Base-by-base conservation (phyloP, 2,329 filamentous ascomycete species). In the Epichloe coenophiala region DNA sequence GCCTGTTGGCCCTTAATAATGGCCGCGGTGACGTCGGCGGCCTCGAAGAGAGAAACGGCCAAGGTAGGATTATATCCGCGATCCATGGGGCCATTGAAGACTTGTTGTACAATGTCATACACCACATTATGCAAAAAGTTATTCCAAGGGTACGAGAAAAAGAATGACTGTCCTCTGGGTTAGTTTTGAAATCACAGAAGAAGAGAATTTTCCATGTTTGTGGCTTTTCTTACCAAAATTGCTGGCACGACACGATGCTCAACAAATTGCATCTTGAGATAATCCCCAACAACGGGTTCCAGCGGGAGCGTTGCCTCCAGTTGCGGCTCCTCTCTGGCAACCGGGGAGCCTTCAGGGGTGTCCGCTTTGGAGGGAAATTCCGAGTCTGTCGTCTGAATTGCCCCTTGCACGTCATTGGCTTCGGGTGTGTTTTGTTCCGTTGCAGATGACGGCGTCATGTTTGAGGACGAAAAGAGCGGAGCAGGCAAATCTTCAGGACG, bases 121-220 rank as follows among this genome's bases (percentile, higher is more conserved):
- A 98, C 93, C 42, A 98, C 93, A 62, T 98, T 98, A 69, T 98
- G 93, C 43, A 98, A 77, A 63, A 98, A 98, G 66, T 98, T 98
- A 68, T 98, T 98, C 93, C 93, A 98, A 1, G 93, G 91, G 62
- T 97, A 98, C 53, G 85, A 82, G 73, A 98, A 98, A 71, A 98
- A 98, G 72, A 97, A 97, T 51, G 89, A 87, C 88, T 94, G 56
- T 5, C 7, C 2, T 5, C 1, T 23, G 6, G 11, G 35, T 51
- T 52, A 53, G 48, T 59, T 33, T 45, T 15, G 40, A 21, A 6
- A 31, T 6, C n/a, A 44, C 19, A 15, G 31, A 31, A n/a, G 9
- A 19, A 11, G 13, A 15, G 17, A 9, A 48, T 8, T 40, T 39
- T 19, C 9, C 46, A 27, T 12, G 8, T 46, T n/a, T n/a, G 13